phyloP scores from a whole-genome alignment of 495 filamentous ascomycete genomes.

The Annulohypoxylon maeteangense region DNA sequence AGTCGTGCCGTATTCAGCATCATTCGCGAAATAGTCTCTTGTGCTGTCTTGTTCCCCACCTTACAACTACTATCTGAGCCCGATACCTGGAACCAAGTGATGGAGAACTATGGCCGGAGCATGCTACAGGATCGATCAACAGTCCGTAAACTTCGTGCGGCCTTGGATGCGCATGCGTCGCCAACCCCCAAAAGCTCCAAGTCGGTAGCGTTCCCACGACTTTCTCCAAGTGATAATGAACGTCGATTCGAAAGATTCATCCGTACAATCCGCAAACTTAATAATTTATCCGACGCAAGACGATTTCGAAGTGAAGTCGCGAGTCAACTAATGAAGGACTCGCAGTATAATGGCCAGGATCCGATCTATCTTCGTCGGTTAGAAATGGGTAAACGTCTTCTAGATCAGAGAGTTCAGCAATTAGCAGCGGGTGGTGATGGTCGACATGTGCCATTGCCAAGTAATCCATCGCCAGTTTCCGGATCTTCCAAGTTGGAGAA shows the following conservation, averaged over 20 bases:
- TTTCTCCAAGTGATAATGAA: slow-evolving; percentile 76
- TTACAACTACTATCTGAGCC: slow-evolving; percentile 82
- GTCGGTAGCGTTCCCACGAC: slow-evolving; percentile 72
- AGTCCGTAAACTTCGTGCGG: slow-evolving; percentile 91
- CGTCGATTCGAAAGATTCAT: slow-evolving; percentile 95
- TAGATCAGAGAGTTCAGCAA: slow-evolving; percentile 89
- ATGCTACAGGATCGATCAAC: slow-evolving; percentile 96
- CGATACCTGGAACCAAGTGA: slow-evolving; percentile 95
- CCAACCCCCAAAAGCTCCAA: slow-evolving; percentile 75
- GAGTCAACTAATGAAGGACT: slow-evolving; percentile 90
- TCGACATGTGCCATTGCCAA: slow-evolving; percentile 51
- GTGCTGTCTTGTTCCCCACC: slow-evolving; percentile 77
- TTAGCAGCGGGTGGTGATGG: slow-evolving; percentile 73
- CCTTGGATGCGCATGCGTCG: slow-evolving; percentile 94
- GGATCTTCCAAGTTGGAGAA: slow-evolving; percentile 71
- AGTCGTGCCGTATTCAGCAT: slow-evolving; percentile 83
- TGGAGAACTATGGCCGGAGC: slow-evolving; percentile 87
- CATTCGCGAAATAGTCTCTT: slow-evolving; percentile 84
- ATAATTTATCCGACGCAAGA: slow-evolving; percentile 93
- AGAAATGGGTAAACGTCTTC: slow-evolving; percentile 87
- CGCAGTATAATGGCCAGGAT: slow-evolving; percentile 80
- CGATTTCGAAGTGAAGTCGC: slow-evolving; percentile 90
- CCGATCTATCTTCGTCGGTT: slow-evolving; percentile 85
- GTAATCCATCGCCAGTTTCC: slow-evolving; percentile 45
- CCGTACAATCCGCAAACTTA: slow-evolving; percentile 84